Conservation (phyloP, 2,329 filamentous ascomycete species). For the Trichoderma afroharzianum region DNA sequence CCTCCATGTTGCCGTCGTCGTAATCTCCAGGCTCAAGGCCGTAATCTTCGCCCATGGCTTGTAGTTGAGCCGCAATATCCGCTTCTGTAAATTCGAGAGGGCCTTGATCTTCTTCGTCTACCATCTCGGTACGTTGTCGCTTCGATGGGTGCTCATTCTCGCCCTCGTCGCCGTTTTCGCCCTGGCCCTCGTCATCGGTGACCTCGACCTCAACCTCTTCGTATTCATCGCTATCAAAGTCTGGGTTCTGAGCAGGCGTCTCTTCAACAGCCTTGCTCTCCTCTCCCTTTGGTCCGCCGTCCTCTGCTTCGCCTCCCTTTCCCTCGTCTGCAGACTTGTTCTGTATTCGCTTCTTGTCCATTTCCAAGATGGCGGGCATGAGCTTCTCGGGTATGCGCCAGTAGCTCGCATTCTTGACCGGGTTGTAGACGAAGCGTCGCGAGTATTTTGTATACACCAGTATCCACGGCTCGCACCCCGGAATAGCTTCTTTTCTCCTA, state of each 20-base stretch:
- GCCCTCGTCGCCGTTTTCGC: slow-evolving; percentile 29
- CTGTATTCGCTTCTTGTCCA: slow-evolving; percentile 70
- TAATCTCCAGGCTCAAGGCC: slow-evolving; percentile 75
- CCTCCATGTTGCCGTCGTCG: slow-evolving; percentile 58
- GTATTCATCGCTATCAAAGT: slow-evolving; percentile 65
- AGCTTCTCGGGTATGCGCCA: slow-evolving; percentile 93
- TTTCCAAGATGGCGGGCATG: slow-evolving; percentile 68
- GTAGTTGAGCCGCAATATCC: slow-evolving; percentile 88
- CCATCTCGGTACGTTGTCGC: slow-evolving; percentile 54
- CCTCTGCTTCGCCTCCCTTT: neutral
- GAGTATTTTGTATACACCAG: slow-evolving; percentile 91
- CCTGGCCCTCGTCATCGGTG: slow-evolving; percentile 46
- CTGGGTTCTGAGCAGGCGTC: neutral
- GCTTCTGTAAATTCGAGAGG: slow-evolving; percentile 85
- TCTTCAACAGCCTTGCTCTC: neutral
- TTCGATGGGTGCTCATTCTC: slow-evolving; percentile 50
- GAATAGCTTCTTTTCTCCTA: slow-evolving; percentile 73
- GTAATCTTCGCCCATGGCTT: slow-evolving; percentile 84
- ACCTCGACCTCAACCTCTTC: slow-evolving; percentile 66
- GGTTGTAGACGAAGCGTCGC: slow-evolving; percentile 86
- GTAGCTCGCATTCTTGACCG: slow-evolving; percentile 79
- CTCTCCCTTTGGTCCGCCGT: neutral
- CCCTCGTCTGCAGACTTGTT: slow-evolving; percentile 43
- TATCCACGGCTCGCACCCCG: slow-evolving; percentile 80
- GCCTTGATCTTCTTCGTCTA: slow-evolving; percentile 42